A percentile compares a stretch with the other conserved stretches of the same genome.
Conservation (phyloP, 148 eudicot species). For the Selenicereus undatus region DNA sequence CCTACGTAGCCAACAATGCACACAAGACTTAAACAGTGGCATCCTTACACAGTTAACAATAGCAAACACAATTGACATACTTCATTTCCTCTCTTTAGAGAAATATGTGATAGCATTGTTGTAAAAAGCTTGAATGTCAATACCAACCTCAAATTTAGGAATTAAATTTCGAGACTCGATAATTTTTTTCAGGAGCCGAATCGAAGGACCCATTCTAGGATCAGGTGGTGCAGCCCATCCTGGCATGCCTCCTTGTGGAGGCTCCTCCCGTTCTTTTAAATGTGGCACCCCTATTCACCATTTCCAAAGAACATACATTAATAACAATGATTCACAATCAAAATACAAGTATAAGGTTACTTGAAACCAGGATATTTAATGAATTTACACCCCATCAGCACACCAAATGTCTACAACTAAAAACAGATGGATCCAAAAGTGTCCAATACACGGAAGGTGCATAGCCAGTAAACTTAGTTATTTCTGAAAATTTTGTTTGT, state of each 20-base stretch:
- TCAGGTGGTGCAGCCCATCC: too few species aligned
- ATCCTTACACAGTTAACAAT: not conserved
- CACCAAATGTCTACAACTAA: too few species aligned
- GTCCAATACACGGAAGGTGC: too few species aligned
- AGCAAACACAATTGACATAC: too few species aligned
- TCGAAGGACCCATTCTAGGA: conserved; percentile 80
- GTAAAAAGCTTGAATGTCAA: not conserved
- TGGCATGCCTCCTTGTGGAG: conserved; percentile 87
- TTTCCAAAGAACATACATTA: too few species aligned
- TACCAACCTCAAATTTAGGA: conserved; percentile 82
- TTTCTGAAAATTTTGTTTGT: too few species aligned
- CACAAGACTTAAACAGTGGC: not conserved
- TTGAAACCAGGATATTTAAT: too few species aligned
- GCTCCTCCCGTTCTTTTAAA: conserved; percentile 71
- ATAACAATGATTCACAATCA: too few species aligned
- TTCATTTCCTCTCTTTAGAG: not conserved
- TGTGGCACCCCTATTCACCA: conserved; percentile 66
- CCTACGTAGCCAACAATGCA: conserved; percentile 31
- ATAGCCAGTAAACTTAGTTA: too few species aligned
- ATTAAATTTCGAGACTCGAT: conserved; percentile 55
- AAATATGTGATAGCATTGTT: not conserved
- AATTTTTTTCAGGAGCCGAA: conserved; percentile 57
- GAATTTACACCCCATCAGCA: too few species aligned
- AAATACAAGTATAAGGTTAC: too few species aligned
- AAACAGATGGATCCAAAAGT: too few species aligned